Percentiles rank a stretch among this genome's conserved stretches.
Conservation (phyloP, 202 grass and related monocot genomes). For the Panicum virgatum region DNA sequence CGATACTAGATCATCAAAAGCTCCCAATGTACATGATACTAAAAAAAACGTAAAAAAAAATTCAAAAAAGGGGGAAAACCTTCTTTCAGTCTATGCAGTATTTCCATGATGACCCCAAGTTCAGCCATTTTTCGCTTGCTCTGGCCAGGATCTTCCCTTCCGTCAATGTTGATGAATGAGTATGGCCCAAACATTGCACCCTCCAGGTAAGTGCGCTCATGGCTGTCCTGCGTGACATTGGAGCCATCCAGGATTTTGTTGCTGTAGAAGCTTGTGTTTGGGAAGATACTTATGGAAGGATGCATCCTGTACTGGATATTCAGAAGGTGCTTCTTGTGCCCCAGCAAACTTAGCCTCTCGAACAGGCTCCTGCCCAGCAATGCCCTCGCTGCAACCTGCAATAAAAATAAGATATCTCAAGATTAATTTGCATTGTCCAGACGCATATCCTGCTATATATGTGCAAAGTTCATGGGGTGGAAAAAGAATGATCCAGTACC, state of each 20-base stretch:
- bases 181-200: slow-evolving; percentile 53
- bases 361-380: slow-evolving; percentile 63
- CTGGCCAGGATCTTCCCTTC: slow-evolving; percentile 44
- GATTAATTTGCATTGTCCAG: too few relatives aligned
- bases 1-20: not conserved
- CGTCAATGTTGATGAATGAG: slow-evolving; percentile 63
- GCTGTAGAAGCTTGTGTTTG: slow-evolving; percentile 48
- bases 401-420: not conserved
- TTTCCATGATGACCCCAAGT: slow-evolving; percentile 23
- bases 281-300: slow-evolving; percentile 70
- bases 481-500: too few relatives aligned
- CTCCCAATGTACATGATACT: too few relatives aligned
- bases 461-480: too few relatives aligned
- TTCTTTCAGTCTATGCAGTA: slow-evolving; percentile 30
- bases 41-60: not conserved
- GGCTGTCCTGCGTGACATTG: slow-evolving; percentile 35
- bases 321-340: slow-evolving; percentile 63
- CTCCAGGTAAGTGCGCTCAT: slow-evolving; percentile 33
- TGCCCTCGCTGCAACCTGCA: slow-evolving; percentile 47
- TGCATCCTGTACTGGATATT: slow-evolving; percentile 84
- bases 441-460: too few relatives aligned
- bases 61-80: not conserved
- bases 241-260: slow-evolving; percentile 52
- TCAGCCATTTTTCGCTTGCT: slow-evolving; percentile 61
- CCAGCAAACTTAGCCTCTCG: slow-evolving; percentile 59